Percentiles rank a stretch among this genome's conserved stretches.
phyloP scores from a whole-genome alignment of 225 moss, liverwort and hornwort genomes.

The Marchantia polymorpha region DNA sequence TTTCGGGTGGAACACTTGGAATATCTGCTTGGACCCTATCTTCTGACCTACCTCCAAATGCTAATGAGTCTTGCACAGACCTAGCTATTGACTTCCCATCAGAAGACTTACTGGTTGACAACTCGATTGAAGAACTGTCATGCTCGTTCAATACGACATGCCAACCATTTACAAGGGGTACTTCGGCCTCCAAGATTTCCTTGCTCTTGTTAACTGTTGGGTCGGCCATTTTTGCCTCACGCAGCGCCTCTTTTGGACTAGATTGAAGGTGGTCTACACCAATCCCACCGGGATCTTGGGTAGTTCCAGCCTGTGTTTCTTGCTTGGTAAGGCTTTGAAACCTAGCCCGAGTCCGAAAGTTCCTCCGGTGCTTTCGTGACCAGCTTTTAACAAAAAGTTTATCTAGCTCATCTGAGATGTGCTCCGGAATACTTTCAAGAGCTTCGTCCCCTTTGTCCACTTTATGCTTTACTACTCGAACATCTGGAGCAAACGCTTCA shows the following conservation, averaged over 20 bases:
- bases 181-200: not conserved
- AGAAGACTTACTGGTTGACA: not conserved
- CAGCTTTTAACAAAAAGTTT: conserved; percentile 2
- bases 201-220: not conserved
- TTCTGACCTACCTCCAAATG: not conserved
- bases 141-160: not conserved
- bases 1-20: not conserved
- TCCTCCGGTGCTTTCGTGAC: conserved; percentile 15
- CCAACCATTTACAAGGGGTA: not conserved
- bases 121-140: not conserved
- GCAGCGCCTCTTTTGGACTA: not conserved
- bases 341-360: conserved; percentile 19
- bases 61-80: not conserved
- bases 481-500: not conserved
- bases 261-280: conserved; percentile 2
- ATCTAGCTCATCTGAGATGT: conserved; percentile 14
- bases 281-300: not conserved
- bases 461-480: conserved; percentile 18
- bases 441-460: conserved; percentile 1
- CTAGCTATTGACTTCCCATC: not conserved
- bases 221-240: not conserved
- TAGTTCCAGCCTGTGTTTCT: not conserved
- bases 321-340: not conserved
- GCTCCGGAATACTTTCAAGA: conserved; percentile 1
- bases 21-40: not conserved